A percentile compares a stretch with the other conserved stretches of the same genome.
Evolutionary conservation across 768 basidiomycete species (phyloP).

Genomic region (Cubamyces lactineus): DNA sequence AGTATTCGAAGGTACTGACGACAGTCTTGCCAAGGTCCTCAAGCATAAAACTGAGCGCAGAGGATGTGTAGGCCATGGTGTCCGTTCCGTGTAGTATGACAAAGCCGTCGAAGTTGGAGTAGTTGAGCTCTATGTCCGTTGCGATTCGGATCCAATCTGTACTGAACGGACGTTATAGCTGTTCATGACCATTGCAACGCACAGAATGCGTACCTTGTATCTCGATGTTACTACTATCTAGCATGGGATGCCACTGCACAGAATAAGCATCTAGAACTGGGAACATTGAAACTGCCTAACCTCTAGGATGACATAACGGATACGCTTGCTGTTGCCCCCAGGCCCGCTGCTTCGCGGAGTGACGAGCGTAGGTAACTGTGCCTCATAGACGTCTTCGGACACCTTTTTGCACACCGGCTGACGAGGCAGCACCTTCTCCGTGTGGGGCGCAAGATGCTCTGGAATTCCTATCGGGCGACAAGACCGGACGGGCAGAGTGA

Average conservation of each 20-base stretch:
- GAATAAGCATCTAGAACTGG: conserved; percentile 7
- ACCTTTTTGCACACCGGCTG: conserved; percentile 48
- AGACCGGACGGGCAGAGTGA: conserved; percentile 59
- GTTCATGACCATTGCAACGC: background rate
- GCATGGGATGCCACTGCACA: conserved; percentile 77
- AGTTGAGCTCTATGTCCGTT: conserved; percentile 92
- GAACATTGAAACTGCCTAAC: conserved; percentile 42
- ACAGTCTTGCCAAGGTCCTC: conserved; percentile 94
- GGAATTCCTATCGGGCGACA: conserved; percentile 64
- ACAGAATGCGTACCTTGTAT: conserved; percentile 57
- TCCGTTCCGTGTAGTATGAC: conserved; percentile 91
- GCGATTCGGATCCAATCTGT: conserved; percentile 91
- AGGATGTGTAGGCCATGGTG: conserved; percentile 89
- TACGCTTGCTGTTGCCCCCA: conserved; percentile 67
- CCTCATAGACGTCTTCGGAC: conserved; percentile 70
- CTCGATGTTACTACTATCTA: conserved; percentile 90
- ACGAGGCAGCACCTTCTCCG: conserved; percentile 24
- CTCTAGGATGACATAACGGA: conserved; percentile 86
- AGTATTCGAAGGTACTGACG: conserved; percentile 43
- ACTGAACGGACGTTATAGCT: conserved; percentile 7
- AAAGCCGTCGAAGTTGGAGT: conserved; percentile 84
- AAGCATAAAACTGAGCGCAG: conserved; percentile 86
- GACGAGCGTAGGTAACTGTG: conserved; percentile 72
- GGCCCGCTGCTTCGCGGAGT: conserved; percentile 73
- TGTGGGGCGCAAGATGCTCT: conserved; percentile 31